phyloP scores from a whole-genome alignment of 2,329 filamentous ascomycete genomes.

The Cercospora janseana region DNA sequence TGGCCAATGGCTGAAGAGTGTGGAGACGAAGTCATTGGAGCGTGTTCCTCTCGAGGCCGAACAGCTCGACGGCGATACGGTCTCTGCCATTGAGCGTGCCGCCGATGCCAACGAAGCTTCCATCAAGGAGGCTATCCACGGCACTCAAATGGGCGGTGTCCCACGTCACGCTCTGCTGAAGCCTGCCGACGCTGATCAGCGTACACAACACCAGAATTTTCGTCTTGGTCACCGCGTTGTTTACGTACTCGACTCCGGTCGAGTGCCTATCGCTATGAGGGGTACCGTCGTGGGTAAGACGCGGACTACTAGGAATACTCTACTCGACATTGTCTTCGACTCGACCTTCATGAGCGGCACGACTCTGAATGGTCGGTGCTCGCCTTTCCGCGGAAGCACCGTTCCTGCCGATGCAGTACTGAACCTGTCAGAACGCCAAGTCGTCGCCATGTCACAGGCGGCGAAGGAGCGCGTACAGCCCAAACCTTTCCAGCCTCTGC shows the following conservation, averaged over 20 bases:
- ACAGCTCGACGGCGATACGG: constrained; percentile 88
- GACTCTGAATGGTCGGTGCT: constrained; percentile 83
- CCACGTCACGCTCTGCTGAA: constrained; percentile 86
- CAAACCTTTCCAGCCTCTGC: constrained; percentile 29
- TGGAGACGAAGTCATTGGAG: constrained; percentile 89
- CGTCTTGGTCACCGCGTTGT: constrained; percentile 84
- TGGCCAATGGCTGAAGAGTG: constrained; percentile 83
- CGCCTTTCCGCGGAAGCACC: constrained; percentile 89
- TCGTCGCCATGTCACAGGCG: constrained; percentile 59
- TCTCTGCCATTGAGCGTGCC: constrained; percentile 73
- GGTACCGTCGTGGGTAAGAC: constrained; percentile 96
- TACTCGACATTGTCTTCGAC: constrained; percentile 93
- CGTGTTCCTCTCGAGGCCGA: constrained; percentile 94
- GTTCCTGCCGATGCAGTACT: constrained; percentile 84
- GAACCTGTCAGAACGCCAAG: constrained; percentile 79
- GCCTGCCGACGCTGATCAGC: constrained; percentile 92
- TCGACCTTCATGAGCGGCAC: constrained; percentile 96
- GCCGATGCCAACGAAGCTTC: constrained; percentile 63
- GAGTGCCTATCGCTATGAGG: constrained; percentile 86
- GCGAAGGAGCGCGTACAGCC: constrained; percentile 31
- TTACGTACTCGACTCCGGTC: constrained; percentile 88
- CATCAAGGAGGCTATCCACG: constrained; percentile 49
- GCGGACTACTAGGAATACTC: constrained; percentile 73
- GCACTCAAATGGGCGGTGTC: constrained; percentile 73
- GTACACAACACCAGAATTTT: constrained; percentile 81